Conservation (phyloP, 441 rosid species). For the Hypseocharis bilobata region DNA sequence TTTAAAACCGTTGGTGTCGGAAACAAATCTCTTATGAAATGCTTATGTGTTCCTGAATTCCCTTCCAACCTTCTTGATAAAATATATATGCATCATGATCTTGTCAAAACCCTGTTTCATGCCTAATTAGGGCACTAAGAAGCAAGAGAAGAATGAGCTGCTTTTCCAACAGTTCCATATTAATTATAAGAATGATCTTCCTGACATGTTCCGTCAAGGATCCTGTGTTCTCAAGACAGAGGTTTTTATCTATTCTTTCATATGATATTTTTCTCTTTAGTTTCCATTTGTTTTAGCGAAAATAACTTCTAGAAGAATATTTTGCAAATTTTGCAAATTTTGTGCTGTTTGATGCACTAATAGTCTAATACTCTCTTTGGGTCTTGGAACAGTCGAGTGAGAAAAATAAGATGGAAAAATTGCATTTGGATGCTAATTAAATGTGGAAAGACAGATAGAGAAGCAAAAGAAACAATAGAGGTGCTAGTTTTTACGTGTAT, state of each 20-base stretch:
- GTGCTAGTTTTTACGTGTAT: slow-evolving; percentile 24
- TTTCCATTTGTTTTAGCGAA: neutral
- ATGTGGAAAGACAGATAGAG: slow-evolving; percentile 51
- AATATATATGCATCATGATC: neutral
- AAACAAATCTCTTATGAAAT: too few relatives aligned
- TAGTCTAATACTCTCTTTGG: neutral
- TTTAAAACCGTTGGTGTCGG: neutral
- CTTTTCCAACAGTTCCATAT: slow-evolving; percentile 63
- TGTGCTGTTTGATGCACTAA: neutral
- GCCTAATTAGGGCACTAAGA: slow-evolving; percentile 45
- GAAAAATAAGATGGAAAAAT: slow-evolving; percentile 25
- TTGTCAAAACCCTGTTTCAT: neutral
- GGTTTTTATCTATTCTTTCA: slow-evolving; percentile 31
- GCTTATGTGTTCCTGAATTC: neutral
- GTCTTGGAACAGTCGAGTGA: neutral
- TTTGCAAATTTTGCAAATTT: too few relatives aligned
- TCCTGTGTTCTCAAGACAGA: slow-evolving; percentile 54
- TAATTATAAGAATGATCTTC: slow-evolving; percentile 50
- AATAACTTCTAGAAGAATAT: too few relatives aligned
- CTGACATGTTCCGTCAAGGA: slow-evolving; percentile 71
- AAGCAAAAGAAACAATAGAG: slow-evolving; percentile 57
- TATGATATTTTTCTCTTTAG: neutral
- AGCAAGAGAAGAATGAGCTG: slow-evolving; percentile 74
- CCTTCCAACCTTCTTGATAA: neutral
- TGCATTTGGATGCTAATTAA: slow-evolving; percentile 70